Base-by-base conservation (phyloP, 1,284 basidiomycete genomes). In the Cutaneotrichosporon cyanovorans region DNA sequence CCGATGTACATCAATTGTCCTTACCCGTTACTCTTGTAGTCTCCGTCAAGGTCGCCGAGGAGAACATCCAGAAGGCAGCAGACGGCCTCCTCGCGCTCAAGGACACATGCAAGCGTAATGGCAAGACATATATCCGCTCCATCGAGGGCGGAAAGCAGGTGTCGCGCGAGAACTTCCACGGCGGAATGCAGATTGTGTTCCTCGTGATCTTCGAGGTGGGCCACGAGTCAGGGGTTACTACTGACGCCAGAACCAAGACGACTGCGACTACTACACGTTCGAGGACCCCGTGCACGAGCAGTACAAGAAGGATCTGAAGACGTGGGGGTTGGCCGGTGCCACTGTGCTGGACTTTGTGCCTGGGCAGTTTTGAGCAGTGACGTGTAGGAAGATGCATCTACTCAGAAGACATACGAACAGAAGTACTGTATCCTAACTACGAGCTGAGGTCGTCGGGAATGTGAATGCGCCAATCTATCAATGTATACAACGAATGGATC, bases 131-230 rank as follows among this genome's bases (percentile, higher is more conserved):
- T 47, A 69, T 71, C 44, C 40, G 42, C n/a, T 55, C 53, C 2
- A 43, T 62, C 15, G 37, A 46, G 32, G 65, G 65, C 30, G 68
- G 68, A 1, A 59, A 57, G 43, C 67, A 69, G 55, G 52, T 51
- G 30, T 60, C 50, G 22, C 42, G 55, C 12, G 68, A 71, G 50
- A 62, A 60, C 0, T 36, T 45, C 10, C 52, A 67, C 30, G 49
- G 55, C 5, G 66, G 60, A 2, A 59, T 65, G 57, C 51, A 66
- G 40, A 56, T 65, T n/a, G 59, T 61, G 5, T 68, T 67, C 44
- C 21, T 69, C 9, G 49, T 64, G 50, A 62, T 66, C 44, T 69
- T 69, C 45, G 56, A 56, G 44, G 32, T 47, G 40, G 15, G 25
- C 35, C 14, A 8, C 23, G 36, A 18, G 5, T 25, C 32, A n/a